phyloP scores from a whole-genome alignment of 164 flowering plant species.

The Chimonanthus salicifolius region DNA sequence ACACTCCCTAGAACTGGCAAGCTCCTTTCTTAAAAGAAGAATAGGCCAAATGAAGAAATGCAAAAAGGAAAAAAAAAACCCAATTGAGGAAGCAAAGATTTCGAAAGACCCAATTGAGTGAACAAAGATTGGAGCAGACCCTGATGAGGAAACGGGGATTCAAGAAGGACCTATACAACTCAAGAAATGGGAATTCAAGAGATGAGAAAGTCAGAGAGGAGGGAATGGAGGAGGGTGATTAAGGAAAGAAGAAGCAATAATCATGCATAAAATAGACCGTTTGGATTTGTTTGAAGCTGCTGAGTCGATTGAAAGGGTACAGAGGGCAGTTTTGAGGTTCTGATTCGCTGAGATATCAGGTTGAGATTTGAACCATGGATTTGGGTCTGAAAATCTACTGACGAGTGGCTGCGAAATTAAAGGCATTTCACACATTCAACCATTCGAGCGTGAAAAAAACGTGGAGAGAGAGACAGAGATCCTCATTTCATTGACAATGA shows the following conservation, averaged over 20 bases:
- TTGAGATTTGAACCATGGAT: not conserved
- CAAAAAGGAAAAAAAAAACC: not conserved
- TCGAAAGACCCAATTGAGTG: conserved; percentile 2
- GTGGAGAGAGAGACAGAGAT: not conserved
- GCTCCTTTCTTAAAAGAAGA: not conserved
- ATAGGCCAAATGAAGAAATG: not conserved
- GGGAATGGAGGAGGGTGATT: not conserved
- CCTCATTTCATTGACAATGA: too few relatives aligned
- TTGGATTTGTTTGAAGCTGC: too few relatives aligned
- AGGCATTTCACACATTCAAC: not conserved
- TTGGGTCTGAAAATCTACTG: not conserved
- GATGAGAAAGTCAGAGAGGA: not conserved
- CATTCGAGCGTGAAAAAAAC: not conserved
- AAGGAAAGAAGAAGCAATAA: not conserved
- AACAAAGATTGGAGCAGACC: conserved; percentile 11
- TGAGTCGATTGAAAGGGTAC: too few relatives aligned
- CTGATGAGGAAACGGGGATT: conserved; percentile 11
- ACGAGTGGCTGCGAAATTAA: not conserved
- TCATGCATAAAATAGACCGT: too few relatives aligned
- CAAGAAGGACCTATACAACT: conserved; percentile 9
- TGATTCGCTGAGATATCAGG: not conserved
- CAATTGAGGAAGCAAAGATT: conserved; percentile 5
- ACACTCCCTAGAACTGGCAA: conserved; percentile 10
- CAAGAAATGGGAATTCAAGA: conserved; percentile 9
- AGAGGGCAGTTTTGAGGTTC: too few relatives aligned